These are phyloP conservation scores for Podosphaera xanthii DNA, from an alignment of 2,329 filamentous ascomycete species.

Conservation along the genomic window DNA sequence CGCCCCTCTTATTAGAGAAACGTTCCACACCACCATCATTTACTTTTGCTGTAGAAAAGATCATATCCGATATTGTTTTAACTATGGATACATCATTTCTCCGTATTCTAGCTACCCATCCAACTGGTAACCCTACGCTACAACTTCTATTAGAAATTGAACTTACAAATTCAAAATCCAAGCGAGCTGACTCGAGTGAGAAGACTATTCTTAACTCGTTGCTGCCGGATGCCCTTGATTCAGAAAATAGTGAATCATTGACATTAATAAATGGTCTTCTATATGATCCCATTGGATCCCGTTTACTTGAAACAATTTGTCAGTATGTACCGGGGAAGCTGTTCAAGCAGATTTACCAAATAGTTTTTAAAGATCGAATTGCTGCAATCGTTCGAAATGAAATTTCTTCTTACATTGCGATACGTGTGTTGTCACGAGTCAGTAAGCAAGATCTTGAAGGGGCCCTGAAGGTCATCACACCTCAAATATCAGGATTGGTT, in stretches of 20 bases:
- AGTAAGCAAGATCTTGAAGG: conserved; percentile 66
- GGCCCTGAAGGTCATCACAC: conserved; percentile 47
- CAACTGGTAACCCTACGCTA: conserved; percentile 78
- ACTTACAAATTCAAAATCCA: conserved; percentile 47
- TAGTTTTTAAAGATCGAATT: conserved; percentile 60
- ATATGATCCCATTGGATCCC: conserved; percentile 77
- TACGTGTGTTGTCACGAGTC: conserved; percentile 59
- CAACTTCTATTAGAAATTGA: conserved; percentile 79
- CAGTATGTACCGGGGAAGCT: conserved; percentile 61
- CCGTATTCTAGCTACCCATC: conserved; percentile 65
- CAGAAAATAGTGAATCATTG: conserved; percentile 49
- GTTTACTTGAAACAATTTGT: conserved; percentile 71
- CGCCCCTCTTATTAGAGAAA: conserved; percentile 23
- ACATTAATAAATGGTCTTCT: conserved; percentile 68
- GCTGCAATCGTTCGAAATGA: conserved; percentile 70
- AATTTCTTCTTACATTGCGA: conserved; percentile 69
- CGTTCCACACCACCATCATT: conserved; percentile 61
- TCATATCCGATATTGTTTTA: conserved; percentile 54
- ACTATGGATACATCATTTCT: conserved; percentile 60
- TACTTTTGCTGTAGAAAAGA: conserved; percentile 50
- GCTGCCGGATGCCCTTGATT: conserved; percentile 56
- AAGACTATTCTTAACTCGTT: conserved; percentile 48
- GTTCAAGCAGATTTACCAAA: conserved; percentile 71
- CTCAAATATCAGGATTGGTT: conserved; percentile 50
- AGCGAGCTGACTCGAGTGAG: conserved; percentile 27